Evolutionary conservation across 768 basidiomycete species (phyloP).

Genomic region (Kwoniella dejecticola): DNA sequence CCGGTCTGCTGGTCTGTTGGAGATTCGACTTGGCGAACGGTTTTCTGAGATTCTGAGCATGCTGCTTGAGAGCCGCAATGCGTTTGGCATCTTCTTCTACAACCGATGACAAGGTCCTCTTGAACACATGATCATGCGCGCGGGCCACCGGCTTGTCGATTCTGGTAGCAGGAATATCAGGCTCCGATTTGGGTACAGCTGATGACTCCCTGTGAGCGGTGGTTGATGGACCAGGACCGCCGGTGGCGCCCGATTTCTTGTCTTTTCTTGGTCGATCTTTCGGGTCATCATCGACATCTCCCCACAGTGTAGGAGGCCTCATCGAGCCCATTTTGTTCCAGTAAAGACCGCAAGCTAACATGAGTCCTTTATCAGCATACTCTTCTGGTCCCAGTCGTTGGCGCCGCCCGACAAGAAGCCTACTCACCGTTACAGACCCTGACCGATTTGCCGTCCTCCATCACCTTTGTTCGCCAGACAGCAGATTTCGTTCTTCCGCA

Average conservation of each 20-base stretch:
- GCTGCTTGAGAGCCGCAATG: conserved; percentile 26
- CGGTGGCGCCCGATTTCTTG: conserved; percentile 16
- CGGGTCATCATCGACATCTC: conserved; percentile 43
- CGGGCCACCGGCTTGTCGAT: conserved; percentile 22
- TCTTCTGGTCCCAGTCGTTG: neutral
- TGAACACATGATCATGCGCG: conserved; percentile 33
- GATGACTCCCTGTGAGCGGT: conserved; percentile 2
- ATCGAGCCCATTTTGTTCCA: conserved; percentile 50
- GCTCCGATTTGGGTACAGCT: conserved; percentile 19
- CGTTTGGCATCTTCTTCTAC: conserved; percentile 48
- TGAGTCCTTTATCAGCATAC: neutral
- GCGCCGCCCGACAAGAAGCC: neutral
- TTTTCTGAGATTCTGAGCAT: conserved; percentile 17
- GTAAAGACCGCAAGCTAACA: conserved; percentile 52
- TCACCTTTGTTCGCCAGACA: conserved; percentile 49
- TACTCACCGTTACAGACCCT: conserved; percentile 53
- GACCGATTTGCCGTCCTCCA: conserved; percentile 43
- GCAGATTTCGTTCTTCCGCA: conserved; percentile 51
- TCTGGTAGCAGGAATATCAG: conserved; percentile 19
- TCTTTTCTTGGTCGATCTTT: conserved; percentile 20
- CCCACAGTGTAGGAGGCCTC: conserved; percentile 52
- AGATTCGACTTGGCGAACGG: conserved; percentile 26
- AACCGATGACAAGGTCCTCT: conserved; percentile 45
- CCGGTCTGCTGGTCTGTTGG: conserved; percentile 23
- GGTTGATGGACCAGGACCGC: conserved; percentile 2